Evolutionary conservation across 179 eudicot species (phyloP).

Genomic region (Nepenthes alata): DNA sequence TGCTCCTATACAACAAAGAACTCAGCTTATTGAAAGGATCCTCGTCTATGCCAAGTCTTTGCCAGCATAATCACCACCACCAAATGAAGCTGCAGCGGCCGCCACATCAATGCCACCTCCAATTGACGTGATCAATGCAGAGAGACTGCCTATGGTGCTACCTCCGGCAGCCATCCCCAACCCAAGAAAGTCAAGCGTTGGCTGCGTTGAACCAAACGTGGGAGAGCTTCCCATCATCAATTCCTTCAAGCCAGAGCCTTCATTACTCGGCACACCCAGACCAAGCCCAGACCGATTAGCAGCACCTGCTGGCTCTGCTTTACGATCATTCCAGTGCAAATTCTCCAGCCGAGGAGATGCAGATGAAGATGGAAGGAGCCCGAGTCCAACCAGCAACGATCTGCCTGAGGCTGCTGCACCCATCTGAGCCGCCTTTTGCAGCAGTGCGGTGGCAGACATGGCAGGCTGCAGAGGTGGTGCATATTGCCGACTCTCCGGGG

Average conservation of each 20-base stretch:
- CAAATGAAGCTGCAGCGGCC: constrained; percentile 17
- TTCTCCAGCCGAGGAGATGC: constrained; percentile 30
- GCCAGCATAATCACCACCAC: constrained; percentile 26
- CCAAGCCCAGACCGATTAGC: constrained; percentile 43
- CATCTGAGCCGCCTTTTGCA: constrained; percentile 92
- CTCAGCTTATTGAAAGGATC: background rate
- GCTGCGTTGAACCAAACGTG: constrained; percentile 62
- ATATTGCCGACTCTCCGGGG: constrained; percentile 52
- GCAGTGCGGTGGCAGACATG: constrained; percentile 85
- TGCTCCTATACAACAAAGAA: background rate
- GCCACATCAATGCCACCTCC: constrained; percentile 51
- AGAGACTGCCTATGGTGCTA: constrained; percentile 38
- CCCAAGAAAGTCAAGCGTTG: constrained; percentile 87
- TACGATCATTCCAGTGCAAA: constrained; percentile 29
- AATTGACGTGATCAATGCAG: constrained; percentile 67
- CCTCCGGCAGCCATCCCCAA: constrained; percentile 77
- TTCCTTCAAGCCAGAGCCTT: constrained; percentile 63
- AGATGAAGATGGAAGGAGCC: constrained; percentile 43
- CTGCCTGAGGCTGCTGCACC: constrained; percentile 57
- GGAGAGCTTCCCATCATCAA: constrained; percentile 79
- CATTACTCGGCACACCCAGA: constrained; percentile 50
- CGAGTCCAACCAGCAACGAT: constrained; percentile 67
- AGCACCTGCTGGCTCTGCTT: constrained; percentile 35
- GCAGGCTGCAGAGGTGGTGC: constrained; percentile 62
- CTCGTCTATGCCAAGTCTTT: constrained; percentile 15